phyloP scores from a whole-genome alignment of 148 eudicot species.

The Nepenthes gracilis region DNA sequence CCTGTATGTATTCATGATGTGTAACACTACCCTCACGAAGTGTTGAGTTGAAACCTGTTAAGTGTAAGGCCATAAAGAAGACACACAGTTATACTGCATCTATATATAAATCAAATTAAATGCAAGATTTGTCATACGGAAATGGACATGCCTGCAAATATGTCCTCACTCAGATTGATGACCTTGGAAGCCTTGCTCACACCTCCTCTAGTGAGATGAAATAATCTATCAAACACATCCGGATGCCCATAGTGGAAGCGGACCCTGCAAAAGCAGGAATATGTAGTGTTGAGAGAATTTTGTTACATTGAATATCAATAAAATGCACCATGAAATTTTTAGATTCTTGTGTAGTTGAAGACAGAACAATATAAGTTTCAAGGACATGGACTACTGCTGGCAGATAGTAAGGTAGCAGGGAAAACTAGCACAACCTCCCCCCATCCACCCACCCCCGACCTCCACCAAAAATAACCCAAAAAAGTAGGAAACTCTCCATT shows the following conservation, averaged over 20 bases:
- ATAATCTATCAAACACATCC: slow-evolving; percentile 62
- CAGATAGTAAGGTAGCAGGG: no score
- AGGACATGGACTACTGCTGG: no score
- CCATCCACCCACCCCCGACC: no score
- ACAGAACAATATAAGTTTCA: no score
- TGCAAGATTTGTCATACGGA: neutral
- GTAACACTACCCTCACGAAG: slow-evolving; percentile 67
- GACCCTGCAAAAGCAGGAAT: slow-evolving; percentile 24
- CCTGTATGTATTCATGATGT: slow-evolving; percentile 75
- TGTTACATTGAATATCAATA: no score
- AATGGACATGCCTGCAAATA: slow-evolving; percentile 45
- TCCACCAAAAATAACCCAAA: no score
- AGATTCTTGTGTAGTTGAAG: no score
- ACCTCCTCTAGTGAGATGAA: slow-evolving; percentile 63
- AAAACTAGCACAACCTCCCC: no score
- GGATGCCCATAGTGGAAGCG: slow-evolving; percentile 79
- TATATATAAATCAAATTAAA: neutral
- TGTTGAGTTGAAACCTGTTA: slow-evolving; percentile 57
- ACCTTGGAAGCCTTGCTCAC: slow-evolving; percentile 63
- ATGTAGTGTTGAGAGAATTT: no score
- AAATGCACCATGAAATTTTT: no score
- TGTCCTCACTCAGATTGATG: slow-evolving; percentile 61
- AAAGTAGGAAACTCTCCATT: no score
- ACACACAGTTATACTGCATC: neutral
- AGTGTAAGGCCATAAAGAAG: neutral